Evolutionary conservation across 768 basidiomycete genomes (phyloP), one percentile per base, ranked within the genome.

Genomic region (Phlegmacium glaucopus): DNA sequence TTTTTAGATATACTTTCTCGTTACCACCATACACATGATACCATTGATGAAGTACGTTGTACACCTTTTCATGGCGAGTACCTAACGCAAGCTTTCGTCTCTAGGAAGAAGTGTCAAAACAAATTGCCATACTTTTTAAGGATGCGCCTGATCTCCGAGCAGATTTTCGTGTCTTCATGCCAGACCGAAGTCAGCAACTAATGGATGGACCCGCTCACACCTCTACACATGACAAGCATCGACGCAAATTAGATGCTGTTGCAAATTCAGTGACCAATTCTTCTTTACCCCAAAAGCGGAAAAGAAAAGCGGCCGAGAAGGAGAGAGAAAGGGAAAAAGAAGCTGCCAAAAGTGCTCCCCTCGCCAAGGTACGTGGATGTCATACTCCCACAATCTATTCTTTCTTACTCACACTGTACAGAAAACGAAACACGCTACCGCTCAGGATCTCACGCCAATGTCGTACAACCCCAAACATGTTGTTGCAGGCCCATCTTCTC

Each of bases 91-190:
- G 34, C 30, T 25, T 10, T 16, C 9, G 41, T 30, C 36, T 54
- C 3, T 53, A 86, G 82, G 77, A 78, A 39, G 85, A 87, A 52
- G 82, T 90, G 1, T 80, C 84, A 6, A 75, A 73, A 25, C 81
- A 83, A 54, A 85, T 90, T 32, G 79, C 80, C 15, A 68, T 70
- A 39, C 67, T 90, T 9, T 89, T 91, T 69, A 83, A 83, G 50
- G 84, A 90, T 55, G 82, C 80, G 8, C 83, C 85, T 0, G 88
- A 90, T 62, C 62, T 91, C 30, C 76, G 83, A 34, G 74, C 79
- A 39, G 87, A 87, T 51, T 90, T 91, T 54, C 75, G 79, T 25
- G 75, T 85, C 45, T 90, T 90, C 64, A 78, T 90, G 72, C 85
- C 86, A 0, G 83, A 79, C 58, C 70, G 74, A 59, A 72, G 68